Percentiles rank a stretch among this genome's conserved stretches.
phyloP scores from a whole-genome alignment of 2,329 filamentous ascomycete genomes.

The Colletotrichum tamarilloi region DNA sequence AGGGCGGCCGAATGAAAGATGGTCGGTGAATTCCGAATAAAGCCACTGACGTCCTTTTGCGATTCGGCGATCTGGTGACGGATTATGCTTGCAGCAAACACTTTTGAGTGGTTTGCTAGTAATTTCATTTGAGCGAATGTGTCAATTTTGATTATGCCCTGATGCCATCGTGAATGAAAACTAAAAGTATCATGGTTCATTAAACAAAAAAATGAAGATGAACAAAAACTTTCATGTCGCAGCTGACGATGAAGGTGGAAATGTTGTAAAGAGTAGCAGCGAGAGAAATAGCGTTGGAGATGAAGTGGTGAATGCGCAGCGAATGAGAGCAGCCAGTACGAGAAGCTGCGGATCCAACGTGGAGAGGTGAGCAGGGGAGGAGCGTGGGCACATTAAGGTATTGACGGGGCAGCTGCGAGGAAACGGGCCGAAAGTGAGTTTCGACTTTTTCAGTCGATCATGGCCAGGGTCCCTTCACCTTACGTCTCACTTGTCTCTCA shows the following conservation, averaged over 20 bases:
- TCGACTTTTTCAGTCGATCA: constrained; percentile 17
- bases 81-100: neutral
- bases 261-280: neutral
- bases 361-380: neutral
- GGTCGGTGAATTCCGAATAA: neutral
- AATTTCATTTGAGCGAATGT: neutral
- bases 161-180: neutral
- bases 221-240: neutral
- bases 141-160: neutral
- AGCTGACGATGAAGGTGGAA: constrained; percentile 5
- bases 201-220: neutral
- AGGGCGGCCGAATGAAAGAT: neutral
- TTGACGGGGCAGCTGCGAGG: neutral
- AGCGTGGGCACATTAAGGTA: neutral
- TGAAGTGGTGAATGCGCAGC: neutral
- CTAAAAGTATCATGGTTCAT: too few relatives aligned
- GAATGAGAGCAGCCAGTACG: constrained; percentile 11
- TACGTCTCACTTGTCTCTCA: too few relatives aligned
- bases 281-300: constrained; percentile 25
- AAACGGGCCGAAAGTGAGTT: constrained; percentile 33
- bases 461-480: neutral
- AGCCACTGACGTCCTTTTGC: neutral
- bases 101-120: neutral
- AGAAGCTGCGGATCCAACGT: neutral
- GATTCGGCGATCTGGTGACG: neutral